Conservation (phyloP, 2,329 filamentous ascomycete species). For the Ophiocordyceps camponoti-saundersi region DNA sequence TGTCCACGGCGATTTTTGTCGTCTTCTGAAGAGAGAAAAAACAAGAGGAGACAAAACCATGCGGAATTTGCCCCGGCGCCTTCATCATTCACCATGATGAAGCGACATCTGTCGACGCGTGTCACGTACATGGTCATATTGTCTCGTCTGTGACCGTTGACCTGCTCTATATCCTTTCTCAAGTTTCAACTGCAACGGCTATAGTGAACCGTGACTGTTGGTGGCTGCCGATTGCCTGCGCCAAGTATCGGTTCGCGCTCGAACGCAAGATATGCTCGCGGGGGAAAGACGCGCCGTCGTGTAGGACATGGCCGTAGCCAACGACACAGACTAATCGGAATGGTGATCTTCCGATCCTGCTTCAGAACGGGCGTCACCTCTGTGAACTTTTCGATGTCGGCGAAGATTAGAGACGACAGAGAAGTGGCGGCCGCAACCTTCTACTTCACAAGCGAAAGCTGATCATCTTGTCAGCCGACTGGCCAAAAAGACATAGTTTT, state of each 20-base stretch:
- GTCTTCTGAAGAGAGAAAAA: too few relatives aligned
- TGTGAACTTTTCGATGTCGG: conserved; percentile 91
- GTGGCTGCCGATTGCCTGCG: too few relatives aligned
- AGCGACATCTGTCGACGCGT: conserved; percentile 3
- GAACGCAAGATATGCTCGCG: background rate
- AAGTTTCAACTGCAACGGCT: too few relatives aligned
- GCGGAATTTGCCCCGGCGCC: too few relatives aligned
- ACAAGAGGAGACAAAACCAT: too few relatives aligned
- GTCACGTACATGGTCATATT: conserved; percentile 12
- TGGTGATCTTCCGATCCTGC: conserved; percentile 46
- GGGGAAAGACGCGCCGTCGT: background rate
- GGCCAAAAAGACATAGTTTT: background rate
- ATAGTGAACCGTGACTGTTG: too few relatives aligned
- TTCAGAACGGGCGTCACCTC: conserved; percentile 43
- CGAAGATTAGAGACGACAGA: conserved; percentile 93
- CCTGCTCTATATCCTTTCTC: too few relatives aligned
- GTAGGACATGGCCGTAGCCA: too few relatives aligned
- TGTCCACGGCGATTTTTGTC: too few relatives aligned
- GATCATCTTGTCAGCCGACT: background rate
- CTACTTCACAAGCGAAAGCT: conserved; percentile 91
- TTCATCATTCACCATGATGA: too few relatives aligned
- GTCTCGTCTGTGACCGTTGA: background rate
- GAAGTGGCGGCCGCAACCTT: conserved; percentile 89
- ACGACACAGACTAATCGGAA: conserved; percentile 27
- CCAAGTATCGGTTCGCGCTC: too few relatives aligned